Percentiles rank a stretch among this genome's conserved stretches.
These are phyloP conservation scores for Psilocybe sp. DNA, from an alignment of 768 basidiomycete species.

Conservation along the genomic window DNA sequence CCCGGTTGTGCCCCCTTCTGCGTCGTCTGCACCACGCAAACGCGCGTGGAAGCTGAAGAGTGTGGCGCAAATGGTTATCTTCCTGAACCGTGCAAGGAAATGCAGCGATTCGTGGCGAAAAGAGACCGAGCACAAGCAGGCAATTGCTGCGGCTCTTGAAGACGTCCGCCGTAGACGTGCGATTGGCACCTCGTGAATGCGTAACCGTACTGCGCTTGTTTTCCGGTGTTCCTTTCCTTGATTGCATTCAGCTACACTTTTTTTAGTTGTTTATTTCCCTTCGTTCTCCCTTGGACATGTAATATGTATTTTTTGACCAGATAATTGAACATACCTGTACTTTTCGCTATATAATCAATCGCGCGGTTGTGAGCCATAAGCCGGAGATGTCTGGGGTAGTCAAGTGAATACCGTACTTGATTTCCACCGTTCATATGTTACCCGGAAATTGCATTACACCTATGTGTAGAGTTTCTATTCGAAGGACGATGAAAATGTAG, in stretches of 20 bases:
- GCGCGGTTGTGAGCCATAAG: too few species aligned
- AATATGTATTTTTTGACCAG: slow-evolving; percentile 3
- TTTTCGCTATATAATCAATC: too few species aligned
- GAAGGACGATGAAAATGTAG: too few species aligned
- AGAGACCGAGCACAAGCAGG: slow-evolving; percentile 57
- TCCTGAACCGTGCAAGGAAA: slow-evolving; percentile 58
- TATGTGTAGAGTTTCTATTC: too few species aligned
- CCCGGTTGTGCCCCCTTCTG: slow-evolving; percentile 38
- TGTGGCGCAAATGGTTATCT: slow-evolving; percentile 55
- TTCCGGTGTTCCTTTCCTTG: slow-evolving; percentile 2
- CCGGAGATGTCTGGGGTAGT: too few species aligned
- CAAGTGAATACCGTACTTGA: too few species aligned
- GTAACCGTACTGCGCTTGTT: slow-evolving; percentile 4
- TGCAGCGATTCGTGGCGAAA: slow-evolving; percentile 64
- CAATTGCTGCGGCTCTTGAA: slow-evolving; percentile 62
- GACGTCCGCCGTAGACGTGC: slow-evolving; percentile 61
- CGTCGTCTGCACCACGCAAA: too few species aligned
- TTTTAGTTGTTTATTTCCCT: neutral
- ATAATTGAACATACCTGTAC: too few species aligned
- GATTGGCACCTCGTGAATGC: slow-evolving; percentile 11
- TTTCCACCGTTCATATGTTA: too few species aligned
- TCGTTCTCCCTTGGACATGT: slow-evolving; percentile 3
- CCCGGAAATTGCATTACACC: too few species aligned
- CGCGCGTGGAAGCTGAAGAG: slow-evolving; percentile 48
- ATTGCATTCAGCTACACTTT: neutral